Base-by-base conservation (phyloP, 495 filamentous ascomycete species). In the Chaetomium cochliodes region DNA sequence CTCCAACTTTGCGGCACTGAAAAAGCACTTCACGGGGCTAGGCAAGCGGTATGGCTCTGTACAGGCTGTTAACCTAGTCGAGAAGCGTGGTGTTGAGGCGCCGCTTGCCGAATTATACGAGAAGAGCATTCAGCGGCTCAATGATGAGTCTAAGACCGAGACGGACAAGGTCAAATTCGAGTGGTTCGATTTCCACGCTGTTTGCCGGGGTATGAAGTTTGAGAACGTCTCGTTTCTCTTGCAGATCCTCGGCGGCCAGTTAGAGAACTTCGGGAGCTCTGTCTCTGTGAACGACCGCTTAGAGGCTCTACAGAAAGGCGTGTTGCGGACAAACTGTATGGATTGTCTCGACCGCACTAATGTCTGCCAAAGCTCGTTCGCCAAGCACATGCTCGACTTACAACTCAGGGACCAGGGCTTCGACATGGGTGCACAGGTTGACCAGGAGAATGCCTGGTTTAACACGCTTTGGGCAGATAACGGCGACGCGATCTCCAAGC, bases 401-500 rank as follows among this genome's bases (percentile, higher is more conserved):
- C 90, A 96, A 67, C 80, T 98, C 15, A 85, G 84, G 59, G 79
- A 84, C n/a, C 85, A 93, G 66, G 88, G 88, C 16, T 82, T 94
- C 57, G 80, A 87, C 41, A 86, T 96, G 73, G 83, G 84, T 65
- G 73, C 87, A 3, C 85, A 91, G 64, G 70, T 75, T 13, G 90
- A 93, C 69, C 87, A 88, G 25, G 85, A 85, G 56, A 93, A 89
- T 3, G 81, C 85, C 44, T 97, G 92, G 92, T 97, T 97, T 77
- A 97, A 98, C 77, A 90, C 85, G 0, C 80, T 97, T 0, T 98
- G 93, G 93, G 93, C 93, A 3, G 93, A 98, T 69, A 97, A 97
- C 66, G 93, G 88, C 25, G 89, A 92, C 73, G 85, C 88, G 2
- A 86, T 90, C 62, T 88, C 86, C 15, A 86, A 85, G 67, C 85